Conservation (phyloP, 305 asterid species). For the Fraxinus angustifolia region DNA sequence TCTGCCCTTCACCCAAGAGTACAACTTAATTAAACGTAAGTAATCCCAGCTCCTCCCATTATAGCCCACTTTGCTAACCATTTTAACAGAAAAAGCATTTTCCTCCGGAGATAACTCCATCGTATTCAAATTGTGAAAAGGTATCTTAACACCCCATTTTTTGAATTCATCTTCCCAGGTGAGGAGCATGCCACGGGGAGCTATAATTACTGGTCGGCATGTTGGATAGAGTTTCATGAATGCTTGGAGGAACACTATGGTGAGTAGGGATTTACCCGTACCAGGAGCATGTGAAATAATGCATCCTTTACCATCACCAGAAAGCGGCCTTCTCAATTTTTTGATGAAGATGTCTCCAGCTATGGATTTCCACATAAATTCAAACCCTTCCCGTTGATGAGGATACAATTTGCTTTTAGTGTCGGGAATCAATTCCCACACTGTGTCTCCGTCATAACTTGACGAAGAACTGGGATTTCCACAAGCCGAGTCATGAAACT, state of each 20-base stretch:
- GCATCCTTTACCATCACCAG: constrained; percentile 49
- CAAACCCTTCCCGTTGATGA: constrained; percentile 71
- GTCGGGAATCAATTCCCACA: constrained; percentile 53
- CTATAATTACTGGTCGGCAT: constrained; percentile 58
- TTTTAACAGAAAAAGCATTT: constrained; percentile 11
- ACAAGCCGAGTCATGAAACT: constrained; percentile 18
- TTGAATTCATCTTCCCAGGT: constrained; percentile 58
- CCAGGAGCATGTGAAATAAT: constrained; percentile 88
- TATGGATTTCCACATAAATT: constrained; percentile 63
- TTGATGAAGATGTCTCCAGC: constrained; percentile 48
- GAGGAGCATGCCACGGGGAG: constrained; percentile 66
- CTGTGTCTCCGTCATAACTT: constrained; percentile 35
- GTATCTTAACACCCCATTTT: constrained; percentile 48
- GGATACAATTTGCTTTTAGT: constrained; percentile 40
- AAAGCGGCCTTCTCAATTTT: constrained; percentile 28
- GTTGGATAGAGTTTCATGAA: constrained; percentile 47
- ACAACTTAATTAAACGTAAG: constrained; percentile 41
- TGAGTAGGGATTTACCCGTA: constrained; percentile 66
- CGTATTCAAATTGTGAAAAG: constrained; percentile 53
- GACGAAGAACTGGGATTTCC: constrained; percentile 1
- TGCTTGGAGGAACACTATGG: constrained; percentile 53
- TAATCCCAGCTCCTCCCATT: not conserved
- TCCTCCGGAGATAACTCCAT: constrained; percentile 36
- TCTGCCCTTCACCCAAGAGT: constrained; percentile 41
- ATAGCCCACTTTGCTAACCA: constrained; percentile 12